Base-by-base conservation (phyloP, 805 yeast species). In the Candida piceae region DNA sequence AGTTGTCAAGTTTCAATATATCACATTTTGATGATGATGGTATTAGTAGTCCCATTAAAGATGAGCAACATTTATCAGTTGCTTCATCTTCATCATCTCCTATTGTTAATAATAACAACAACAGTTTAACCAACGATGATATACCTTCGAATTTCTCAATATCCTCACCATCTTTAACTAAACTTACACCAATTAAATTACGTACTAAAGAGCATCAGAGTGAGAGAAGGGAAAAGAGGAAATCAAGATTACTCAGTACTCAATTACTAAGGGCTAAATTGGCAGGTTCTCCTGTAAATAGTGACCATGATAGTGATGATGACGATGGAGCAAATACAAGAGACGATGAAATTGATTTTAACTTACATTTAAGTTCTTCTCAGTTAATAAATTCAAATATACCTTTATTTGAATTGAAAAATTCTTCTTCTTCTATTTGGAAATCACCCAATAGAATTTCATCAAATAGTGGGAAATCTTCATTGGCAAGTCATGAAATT, bases 401-500 rank as follows among this genome's bases (percentile, higher is more conserved):
- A 5, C 47, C 49, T 3, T 32, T 42, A 16, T 46, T 44, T 29
- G 42, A 35, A 16, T 27, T 41, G 18, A 38, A 29, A n/a, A 34
- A 26, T 21, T 34, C 48, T n/a, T 40, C 46, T 17, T 33, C n/a
- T n/a, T n/a, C n/a, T n/a, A n/a, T n/a, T n/a, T n/a, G n/a, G n/a
- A n/a, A n/a, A n/a, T n/a, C n/a, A n/a, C n/a, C n/a, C n/a, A n/a
- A n/a, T n/a, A n/a, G n/a, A n/a, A n/a, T n/a, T n/a, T n/a, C n/a
- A n/a, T n/a, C n/a, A n/a, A n/a, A n/a, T 7, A 26, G 9, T 16
- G 30, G 19, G 6, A 44, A 32, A 19, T 48, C 52, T 5, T 44
- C 41, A 4, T 38, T 41, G 2, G 39, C 28, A 4, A 38, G 35
- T 16, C 38, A 42, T 12, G 62, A 60, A 18, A 39, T 57, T 7